Percentiles rank a stretch among this genome's conserved stretches.
phyloP scores from a whole-genome alignment of 2,329 filamentous ascomycete genomes.

The Diaporthe humulicola region DNA sequence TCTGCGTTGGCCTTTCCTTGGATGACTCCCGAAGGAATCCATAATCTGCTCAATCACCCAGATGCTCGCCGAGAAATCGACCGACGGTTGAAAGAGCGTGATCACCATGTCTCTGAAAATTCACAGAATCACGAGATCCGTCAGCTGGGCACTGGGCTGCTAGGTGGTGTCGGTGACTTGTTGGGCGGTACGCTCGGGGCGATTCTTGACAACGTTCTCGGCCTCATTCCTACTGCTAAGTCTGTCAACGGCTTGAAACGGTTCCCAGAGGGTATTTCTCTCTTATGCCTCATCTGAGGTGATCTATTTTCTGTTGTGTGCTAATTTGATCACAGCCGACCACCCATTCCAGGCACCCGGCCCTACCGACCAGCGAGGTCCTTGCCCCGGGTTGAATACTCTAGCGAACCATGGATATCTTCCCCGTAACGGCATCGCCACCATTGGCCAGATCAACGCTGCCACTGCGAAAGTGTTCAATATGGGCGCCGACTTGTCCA shows the following conservation, averaged over 20 bases:
- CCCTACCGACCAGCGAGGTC: constrained; percentile 36
- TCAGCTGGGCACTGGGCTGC: background rate
- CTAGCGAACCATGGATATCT: constrained; percentile 55
- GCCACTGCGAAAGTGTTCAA: constrained; percentile 39
- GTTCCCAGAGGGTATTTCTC: constrained; percentile 5
- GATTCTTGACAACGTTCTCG: constrained; percentile 19
- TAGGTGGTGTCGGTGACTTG: background rate
- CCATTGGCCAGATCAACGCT: constrained; percentile 38
- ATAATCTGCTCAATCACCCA: constrained; percentile 39
- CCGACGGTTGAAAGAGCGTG: constrained; percentile 30
- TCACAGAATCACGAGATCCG: background rate
- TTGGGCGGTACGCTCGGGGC: background rate
- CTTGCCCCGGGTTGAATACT: constrained; percentile 53
- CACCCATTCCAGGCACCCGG: constrained; percentile 1
- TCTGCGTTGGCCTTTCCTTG: constrained; percentile 37
- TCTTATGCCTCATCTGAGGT: background rate
- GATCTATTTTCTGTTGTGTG: background rate
- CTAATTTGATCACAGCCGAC: background rate
- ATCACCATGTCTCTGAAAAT: background rate
- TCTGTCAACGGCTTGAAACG: constrained; percentile 4
- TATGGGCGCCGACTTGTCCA: constrained; percentile 37
- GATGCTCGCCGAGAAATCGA: constrained; percentile 38
- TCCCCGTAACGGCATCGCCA: constrained; percentile 43
- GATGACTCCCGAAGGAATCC: constrained; percentile 38
- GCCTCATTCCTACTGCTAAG: background rate